Evolutionary conservation across 2,329 filamentous ascomycete species (phyloP).

Genomic region (Daldinia sp.): DNA sequence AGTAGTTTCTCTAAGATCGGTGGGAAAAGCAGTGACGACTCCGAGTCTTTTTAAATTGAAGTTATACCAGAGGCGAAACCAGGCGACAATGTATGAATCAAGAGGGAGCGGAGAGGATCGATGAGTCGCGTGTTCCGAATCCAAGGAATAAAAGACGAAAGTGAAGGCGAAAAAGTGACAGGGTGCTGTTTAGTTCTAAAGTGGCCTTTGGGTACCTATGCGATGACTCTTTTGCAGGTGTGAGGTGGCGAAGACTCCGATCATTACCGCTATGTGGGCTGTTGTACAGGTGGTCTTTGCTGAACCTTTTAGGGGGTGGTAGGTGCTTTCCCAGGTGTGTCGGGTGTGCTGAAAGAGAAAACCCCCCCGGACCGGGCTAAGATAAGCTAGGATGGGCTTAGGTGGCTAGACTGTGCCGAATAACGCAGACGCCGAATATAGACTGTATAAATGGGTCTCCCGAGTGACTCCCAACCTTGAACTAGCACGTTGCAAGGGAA

Average conservation of each 20-base stretch:
- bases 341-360: conserved; percentile 26
- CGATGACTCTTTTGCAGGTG: conserved; percentile 52
- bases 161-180: conserved; percentile 46
- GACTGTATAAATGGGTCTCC: conserved; percentile 34
- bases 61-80: conserved; percentile 44
- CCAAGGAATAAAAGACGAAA: conserved; percentile 26
- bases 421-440: conserved; percentile 36
- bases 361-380: conserved; percentile 10
- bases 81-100: conserved; percentile 27
- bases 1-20: conserved; percentile 35
- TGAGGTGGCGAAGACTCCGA: conserved; percentile 54
- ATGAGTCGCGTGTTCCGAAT: conserved; percentile 42
- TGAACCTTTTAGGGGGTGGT: conserved; percentile 33
- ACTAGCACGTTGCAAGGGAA: conserved; percentile 45
- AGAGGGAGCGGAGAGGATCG: conserved; percentile 28
- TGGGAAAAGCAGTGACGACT: conserved; percentile 30
- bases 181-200: conserved; percentile 41
- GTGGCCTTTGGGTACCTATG: conserved; percentile 47
- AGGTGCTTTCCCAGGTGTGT: conserved; percentile 9
- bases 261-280: conserved; percentile 47
- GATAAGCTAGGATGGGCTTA: conserved; percentile 20
- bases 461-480: conserved; percentile 45
- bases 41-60: conserved; percentile 45
- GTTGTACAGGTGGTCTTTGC: conserved; percentile 46
- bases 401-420: conserved; percentile 34